phyloP scores from a whole-genome alignment of 2,329 filamentous ascomycete genomes.

The Pseudocercospora pini-densiflorae region DNA sequence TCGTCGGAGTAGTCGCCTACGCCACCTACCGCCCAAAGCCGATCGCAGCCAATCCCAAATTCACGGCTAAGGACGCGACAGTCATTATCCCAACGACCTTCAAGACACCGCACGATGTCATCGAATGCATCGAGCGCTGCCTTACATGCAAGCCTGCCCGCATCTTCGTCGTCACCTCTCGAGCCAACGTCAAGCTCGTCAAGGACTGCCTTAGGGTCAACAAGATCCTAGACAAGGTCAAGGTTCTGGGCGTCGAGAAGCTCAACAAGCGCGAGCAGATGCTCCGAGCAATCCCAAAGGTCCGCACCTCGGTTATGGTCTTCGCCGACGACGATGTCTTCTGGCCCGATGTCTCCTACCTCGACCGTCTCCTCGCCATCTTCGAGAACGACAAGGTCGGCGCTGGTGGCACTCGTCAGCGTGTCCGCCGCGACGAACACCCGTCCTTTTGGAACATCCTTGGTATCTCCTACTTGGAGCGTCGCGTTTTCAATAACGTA shows the following conservation, averaged over 20 bases:
- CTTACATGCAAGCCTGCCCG: conserved; percentile 29
- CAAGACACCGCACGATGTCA: conserved; percentile 36
- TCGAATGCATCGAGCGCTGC: conserved; percentile 36
- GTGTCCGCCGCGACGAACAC: conserved; percentile 48
- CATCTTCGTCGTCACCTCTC: conserved; percentile 37
- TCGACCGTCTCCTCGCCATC: conserved; percentile 39
- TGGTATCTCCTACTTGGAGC: conserved; percentile 62
- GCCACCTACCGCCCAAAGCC: conserved; percentile 35
- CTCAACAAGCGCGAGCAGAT: conserved; percentile 43
- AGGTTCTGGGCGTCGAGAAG: conserved; percentile 39
- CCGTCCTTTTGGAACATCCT: conserved; percentile 56
- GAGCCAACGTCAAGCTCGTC: conserved; percentile 31
- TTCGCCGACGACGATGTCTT: conserved; percentile 45
- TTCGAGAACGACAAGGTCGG: conserved; percentile 56
- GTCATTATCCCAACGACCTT: conserved; percentile 43
- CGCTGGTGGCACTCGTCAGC: conserved; percentile 62
- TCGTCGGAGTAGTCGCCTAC: conserved; percentile 38
- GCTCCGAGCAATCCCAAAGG: conserved; percentile 36
- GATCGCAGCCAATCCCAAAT: conserved; percentile 32
- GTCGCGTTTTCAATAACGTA: conserved; percentile 66
- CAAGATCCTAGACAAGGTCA: conserved; percentile 21
- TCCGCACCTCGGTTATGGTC: conserved; percentile 36
- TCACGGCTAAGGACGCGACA: conserved; percentile 34
- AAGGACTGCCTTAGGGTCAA: conserved; percentile 18
- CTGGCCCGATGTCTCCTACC: conserved; percentile 36